Base-by-base conservation (phyloP, 768 basidiomycete genomes). In the Trametes punicea region DNA sequence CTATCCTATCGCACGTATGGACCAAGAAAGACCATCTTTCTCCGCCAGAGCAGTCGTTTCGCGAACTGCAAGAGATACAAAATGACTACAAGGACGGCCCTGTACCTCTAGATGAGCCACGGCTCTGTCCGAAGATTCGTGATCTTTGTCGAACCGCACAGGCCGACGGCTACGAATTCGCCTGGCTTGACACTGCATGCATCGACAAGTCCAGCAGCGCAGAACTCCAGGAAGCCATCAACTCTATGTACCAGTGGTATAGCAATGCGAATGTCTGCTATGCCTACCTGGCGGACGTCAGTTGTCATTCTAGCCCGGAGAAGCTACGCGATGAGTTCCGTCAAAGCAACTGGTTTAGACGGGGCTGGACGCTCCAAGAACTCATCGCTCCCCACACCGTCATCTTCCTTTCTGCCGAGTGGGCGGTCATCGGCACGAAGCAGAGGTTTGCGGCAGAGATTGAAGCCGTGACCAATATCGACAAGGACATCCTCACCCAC, bases 351-450 rank as follows among this genome's bases (percentile, higher is more conserved):
- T 54, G 52, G 52, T 34, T 38, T n/a, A 30, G 4, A 7, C 52
- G 52, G 16, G 44, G 52, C 3, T 54, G 42, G 44, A 54, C 52
- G 23, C 25, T 54, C 4, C 52, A 54, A 18, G 52, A 54, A 18
- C 44, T 54, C 25, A 38, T 54, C 13, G 52, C 52, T 27, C 52
- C 52, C 2, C 13, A 15, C 6, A 9, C 11, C 34, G 44, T 54
- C n/a, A 10, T 46, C 10, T 54, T 54, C 33, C 45, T 54, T n/a
- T 46, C 52, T 2, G n/a, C 1, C 1, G 26, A 36, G 3, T 54
- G 52, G 52, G 7, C 26, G 11, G 25, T 46, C 13, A 34, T 46
- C 9, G 52, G 42, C 20, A 38, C 44, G 33, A 54, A 46, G 34
- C 23, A 18, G 13, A 33, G 9, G 0, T 26, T 54, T 5, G 52